Percentiles rank a stretch among this genome's conserved stretches.
Evolutionary conservation across 164 flowering plant species (phyloP).

Genomic region (Magnolia changhungtana): DNA sequence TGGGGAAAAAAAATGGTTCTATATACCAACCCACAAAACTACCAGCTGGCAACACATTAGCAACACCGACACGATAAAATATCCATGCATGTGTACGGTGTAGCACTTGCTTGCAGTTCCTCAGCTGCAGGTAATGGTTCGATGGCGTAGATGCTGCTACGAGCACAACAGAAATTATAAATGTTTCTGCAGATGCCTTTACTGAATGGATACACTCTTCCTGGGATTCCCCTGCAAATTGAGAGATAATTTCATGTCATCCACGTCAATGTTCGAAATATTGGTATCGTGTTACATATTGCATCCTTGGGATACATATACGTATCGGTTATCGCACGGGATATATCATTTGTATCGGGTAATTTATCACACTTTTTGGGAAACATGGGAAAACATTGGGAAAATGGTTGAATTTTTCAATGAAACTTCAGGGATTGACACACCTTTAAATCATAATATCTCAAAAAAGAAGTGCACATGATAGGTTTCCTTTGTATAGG

Average conservation of each 20-base stretch:
- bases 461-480: too few species aligned
- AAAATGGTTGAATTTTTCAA: too few species aligned
- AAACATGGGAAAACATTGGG: too few species aligned
- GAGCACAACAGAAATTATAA: slow-evolving; percentile 58
- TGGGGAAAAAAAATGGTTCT: not conserved
- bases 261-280: not conserved
- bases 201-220: slow-evolving; percentile 87
- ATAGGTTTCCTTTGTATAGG: too few species aligned
- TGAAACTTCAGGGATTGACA: too few species aligned
- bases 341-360: too few species aligned
- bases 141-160: slow-evolving; percentile 36
- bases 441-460: too few species aligned
- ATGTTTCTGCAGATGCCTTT: slow-evolving; percentile 74
- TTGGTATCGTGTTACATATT: too few species aligned
- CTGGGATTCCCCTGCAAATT: slow-evolving; percentile 66
- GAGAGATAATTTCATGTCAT: not conserved
- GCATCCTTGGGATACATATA: too few species aligned
- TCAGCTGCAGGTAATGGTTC: slow-evolving; percentile 61
- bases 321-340: too few species aligned
- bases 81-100: slow-evolving; percentile 70
- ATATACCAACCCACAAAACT: not conserved
- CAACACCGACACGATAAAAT: slow-evolving; percentile 71
- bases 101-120: slow-evolving; percentile 63
- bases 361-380: too few species aligned
- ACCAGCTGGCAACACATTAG: slow-evolving; percentile 20